Evolutionary conservation across 768 basidiomycete genomes (phyloP), one percentile per base, ranked within the genome.

Genomic region (Agaricus subrufescens): DNA sequence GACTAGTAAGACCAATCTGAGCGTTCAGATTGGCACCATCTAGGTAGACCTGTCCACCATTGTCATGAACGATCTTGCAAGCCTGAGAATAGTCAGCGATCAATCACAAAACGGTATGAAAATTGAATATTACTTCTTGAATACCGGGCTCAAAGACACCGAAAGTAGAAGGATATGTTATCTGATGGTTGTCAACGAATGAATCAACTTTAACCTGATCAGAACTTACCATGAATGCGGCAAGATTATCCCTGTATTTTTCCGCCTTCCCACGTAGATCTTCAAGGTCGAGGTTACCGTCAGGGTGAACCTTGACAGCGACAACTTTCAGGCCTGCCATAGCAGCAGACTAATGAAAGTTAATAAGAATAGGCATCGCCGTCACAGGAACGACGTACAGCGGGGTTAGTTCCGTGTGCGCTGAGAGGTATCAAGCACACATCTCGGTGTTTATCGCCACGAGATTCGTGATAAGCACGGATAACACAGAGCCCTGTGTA

Each of bases 281-380:
- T 42, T 73, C 80, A 15, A 98, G 75, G 67, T 99, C 94, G 38
- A 98, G 81, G 65, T 86, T 94, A 39, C 97, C 97, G 66, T 96
- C 89, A 9, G 75, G 68, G 53, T 87, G 83, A 2, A 89, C 89
- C 75, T 97, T 96, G 69, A 99, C 86, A n/a, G 96, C 72, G 5
- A 99, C 91, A 39, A 99, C 97, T 70, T 93, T 97, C 69, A 98
- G 76, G 11, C 96, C 96, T 34, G 95, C 94, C 94, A 99, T 95
- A 47, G 89, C 87, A 52, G 97, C 97, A 25, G 93, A 95, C 91
- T 94, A 64, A 2, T 50, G n/a, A 23, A 44, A 23, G 1, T 11
- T 25, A 52, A 50, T 71, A 46, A 69, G 60, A 37, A 52, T 29
- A 50, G 29, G 12, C 34, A 29, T 10, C 48, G n/a, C 53, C 19